phyloP scores from a whole-genome alignment of 148 eudicot species.

The Salicornia ramosissima region DNA sequence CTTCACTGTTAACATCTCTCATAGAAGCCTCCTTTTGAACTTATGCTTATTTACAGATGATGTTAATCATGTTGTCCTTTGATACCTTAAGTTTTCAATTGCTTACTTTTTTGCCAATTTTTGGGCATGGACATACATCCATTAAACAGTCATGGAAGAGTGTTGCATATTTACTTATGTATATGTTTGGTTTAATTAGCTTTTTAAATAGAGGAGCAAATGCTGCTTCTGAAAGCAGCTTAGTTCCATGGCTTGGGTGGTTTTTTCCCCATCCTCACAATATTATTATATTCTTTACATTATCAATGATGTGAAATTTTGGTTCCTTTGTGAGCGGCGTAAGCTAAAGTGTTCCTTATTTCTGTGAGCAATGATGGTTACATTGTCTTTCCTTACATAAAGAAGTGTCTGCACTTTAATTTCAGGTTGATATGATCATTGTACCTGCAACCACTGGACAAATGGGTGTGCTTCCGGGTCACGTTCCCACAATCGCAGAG shows the following conservation, averaged over 20 bases:
- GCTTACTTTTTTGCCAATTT: background rate
- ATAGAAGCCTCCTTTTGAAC: background rate
- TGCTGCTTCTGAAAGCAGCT: background rate
- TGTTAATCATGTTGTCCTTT: background rate
- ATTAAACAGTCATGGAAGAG: background rate
- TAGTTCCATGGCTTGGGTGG: background rate
- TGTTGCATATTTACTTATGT: background rate
- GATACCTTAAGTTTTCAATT: background rate
- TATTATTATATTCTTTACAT: background rate
- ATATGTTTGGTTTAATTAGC: background rate
- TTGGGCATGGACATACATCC: background rate
- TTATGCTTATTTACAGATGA: background rate
- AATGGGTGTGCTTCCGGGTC: constrained; percentile 84
- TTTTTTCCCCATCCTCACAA: background rate
- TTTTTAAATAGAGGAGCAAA: background rate
- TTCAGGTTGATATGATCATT: constrained; percentile 81
- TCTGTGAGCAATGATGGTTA: no score
- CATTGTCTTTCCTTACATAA: background rate
- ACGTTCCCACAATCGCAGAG: constrained; percentile 66
- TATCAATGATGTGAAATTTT: background rate
- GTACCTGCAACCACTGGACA: constrained; percentile 76
- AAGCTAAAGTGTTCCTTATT: no score
- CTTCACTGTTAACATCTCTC: background rate
- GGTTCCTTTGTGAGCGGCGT: background rate
- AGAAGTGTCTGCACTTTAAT: background rate